Percentiles rank a stretch among this genome's conserved stretches.
These are phyloP conservation scores for Usnea hakonensis DNA, from an alignment of 495 filamentous ascomycete species.

Conservation along the genomic window DNA sequence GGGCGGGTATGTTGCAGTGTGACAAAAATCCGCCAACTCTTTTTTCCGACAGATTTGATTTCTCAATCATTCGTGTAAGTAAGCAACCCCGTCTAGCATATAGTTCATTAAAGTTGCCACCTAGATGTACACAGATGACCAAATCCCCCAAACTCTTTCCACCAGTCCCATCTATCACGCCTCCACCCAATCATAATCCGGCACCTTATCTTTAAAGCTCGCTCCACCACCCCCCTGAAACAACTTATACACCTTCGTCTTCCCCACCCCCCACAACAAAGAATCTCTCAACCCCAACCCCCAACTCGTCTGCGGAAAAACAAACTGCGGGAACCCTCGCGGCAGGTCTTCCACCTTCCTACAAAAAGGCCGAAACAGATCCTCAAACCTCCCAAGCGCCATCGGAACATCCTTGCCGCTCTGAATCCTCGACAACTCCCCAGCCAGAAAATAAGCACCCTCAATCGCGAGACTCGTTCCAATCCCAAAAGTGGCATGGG, in stretches of 20 bases:
- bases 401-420: conserved; percentile 3
- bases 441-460: conserved; percentile 47
- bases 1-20: too few species aligned
- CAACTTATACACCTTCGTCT: conserved; percentile 9
- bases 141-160: too few species aligned
- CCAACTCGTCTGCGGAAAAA: conserved; percentile 11
- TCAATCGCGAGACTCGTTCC: conserved; percentile 40
- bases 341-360: conserved; percentile 2
- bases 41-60: too few species aligned
- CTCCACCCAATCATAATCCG: neutral
- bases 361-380: conserved; percentile 3
- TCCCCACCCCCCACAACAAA: conserved; percentile 4
- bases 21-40: too few species aligned
- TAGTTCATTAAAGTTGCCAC: too few species aligned
- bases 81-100: too few species aligned
- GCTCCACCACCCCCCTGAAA: neutral
- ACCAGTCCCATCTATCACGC: neutral
- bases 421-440: conserved; percentile 29
- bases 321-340: conserved; percentile 2
- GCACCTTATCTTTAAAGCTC: neutral
- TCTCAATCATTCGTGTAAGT: too few species aligned
- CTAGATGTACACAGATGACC: too few species aligned
- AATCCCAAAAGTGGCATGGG: conserved; percentile 41
- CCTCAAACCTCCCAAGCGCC: conserved; percentile 9
- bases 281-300: conserved; percentile 6